Evolutionary conservation across 1,284 basidiomycete genomes (phyloP).

Genomic region (Blastosporella zonata): DNA sequence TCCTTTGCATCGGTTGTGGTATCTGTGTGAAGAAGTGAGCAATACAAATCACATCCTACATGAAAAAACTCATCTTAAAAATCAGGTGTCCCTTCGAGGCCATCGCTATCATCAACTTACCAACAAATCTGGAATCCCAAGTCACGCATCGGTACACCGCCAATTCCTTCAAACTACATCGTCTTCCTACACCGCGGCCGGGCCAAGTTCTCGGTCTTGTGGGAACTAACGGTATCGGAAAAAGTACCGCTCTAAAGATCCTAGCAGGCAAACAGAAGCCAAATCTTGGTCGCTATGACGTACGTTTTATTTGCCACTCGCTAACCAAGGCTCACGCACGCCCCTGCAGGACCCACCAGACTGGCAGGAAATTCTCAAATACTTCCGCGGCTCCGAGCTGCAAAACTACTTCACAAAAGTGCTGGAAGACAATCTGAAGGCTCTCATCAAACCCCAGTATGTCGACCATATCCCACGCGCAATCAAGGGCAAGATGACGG

Average conservation of each 20-base stretch:
- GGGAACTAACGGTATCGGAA: slow-evolving; percentile 98
- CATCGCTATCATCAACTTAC: slow-evolving; percentile 95
- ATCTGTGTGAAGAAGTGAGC: slow-evolving; percentile 96
- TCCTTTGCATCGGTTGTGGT: slow-evolving; percentile 96
- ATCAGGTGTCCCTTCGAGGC: slow-evolving; percentile 94
- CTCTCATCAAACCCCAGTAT: slow-evolving; percentile 98
- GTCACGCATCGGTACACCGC: slow-evolving; percentile 97
- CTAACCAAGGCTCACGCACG: slow-evolving; percentile 1
- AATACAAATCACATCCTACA: neutral
- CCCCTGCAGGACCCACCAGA: slow-evolving; percentile 81
- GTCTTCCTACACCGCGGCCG: slow-evolving; percentile 90
- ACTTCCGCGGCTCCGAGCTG: slow-evolving; percentile 95
- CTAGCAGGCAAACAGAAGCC: slow-evolving; percentile 95
- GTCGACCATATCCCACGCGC: slow-evolving; percentile 96
- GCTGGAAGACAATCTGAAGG: slow-evolving; percentile 96
- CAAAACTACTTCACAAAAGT: slow-evolving; percentile 99
- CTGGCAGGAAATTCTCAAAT: slow-evolving; percentile 96
- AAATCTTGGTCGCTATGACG: slow-evolving; percentile 87
- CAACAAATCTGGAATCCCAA: slow-evolving; percentile 90
- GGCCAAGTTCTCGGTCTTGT: slow-evolving; percentile 95
- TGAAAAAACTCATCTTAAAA: slow-evolving; percentile 10
- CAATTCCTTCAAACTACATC: slow-evolving; percentile 97
- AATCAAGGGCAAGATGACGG: slow-evolving; percentile 87
- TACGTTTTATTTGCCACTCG: slow-evolving; percentile 36
- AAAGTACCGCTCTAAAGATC: slow-evolving; percentile 94